Percentiles rank a stretch among this genome's conserved stretches.
These are phyloP conservation scores for Pseudogymnoascus sp. DNA, from an alignment of 2,329 filamentous ascomycete species.

Conservation along the genomic window DNA sequence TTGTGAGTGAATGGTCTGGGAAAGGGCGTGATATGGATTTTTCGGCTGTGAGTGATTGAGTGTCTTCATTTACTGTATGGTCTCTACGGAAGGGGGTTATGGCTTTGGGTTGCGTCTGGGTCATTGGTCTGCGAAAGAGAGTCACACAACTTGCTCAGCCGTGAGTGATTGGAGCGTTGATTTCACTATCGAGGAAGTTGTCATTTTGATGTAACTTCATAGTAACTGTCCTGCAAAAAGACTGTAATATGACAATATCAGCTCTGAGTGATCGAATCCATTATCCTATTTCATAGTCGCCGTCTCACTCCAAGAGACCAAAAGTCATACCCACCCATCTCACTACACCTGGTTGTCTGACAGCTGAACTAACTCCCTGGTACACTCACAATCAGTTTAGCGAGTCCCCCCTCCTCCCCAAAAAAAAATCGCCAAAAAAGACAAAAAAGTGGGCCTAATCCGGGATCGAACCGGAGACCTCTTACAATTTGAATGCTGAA, in stretches of 20 bases:
- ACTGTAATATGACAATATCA: neutral
- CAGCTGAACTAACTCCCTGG: neutral
- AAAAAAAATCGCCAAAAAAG: neutral
- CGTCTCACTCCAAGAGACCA: neutral
- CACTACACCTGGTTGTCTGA: neutral
- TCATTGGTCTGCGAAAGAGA: too few species aligned
- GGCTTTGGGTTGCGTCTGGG: too few species aligned
- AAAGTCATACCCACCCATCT: neutral
- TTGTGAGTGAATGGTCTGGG: neutral
- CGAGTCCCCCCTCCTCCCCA: neutral
- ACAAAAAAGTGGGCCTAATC: constrained; percentile 4
- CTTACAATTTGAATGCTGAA: neutral
- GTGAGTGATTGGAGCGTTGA: too few species aligned
- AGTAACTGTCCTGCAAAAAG: neutral
- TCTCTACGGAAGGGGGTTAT: too few species aligned
- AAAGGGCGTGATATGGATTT: neutral
- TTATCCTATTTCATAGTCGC: neutral
- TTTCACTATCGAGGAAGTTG: neutral
- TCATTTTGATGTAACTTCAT: neutral
- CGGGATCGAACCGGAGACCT: constrained; percentile 6
- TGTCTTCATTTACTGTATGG: neutral
- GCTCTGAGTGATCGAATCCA: neutral
- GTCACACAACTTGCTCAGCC: neutral
- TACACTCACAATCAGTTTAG: too few species aligned
- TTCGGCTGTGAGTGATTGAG: neutral